Conservation (phyloP, 768 basidiomycete genomes). For the Lepiota subincarnata region DNA sequence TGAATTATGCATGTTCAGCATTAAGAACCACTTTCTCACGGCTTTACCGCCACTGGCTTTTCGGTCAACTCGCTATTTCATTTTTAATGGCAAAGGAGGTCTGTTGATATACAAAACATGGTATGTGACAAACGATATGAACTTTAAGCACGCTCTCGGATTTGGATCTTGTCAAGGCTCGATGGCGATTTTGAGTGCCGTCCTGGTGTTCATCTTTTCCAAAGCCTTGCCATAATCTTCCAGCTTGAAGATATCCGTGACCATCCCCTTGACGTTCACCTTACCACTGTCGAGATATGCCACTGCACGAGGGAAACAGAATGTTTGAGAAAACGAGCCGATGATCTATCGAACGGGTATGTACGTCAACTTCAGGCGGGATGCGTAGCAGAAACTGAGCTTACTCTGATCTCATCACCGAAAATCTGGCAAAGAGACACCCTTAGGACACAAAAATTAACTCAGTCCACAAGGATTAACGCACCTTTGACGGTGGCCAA, state of each 20-base stretch:
- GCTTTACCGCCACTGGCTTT: too few species aligned
- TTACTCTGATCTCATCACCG: constrained; percentile 50
- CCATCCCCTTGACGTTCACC: constrained; percentile 75
- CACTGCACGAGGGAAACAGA: constrained; percentile 88
- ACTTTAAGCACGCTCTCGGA: background rate
- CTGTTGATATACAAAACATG: too few species aligned
- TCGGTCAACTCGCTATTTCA: too few species aligned
- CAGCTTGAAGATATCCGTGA: constrained; percentile 59
- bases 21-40: too few species aligned
- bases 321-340: constrained; percentile 86
- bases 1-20: too few species aligned
- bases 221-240: constrained; percentile 68
- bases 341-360: constrained; percentile 54
- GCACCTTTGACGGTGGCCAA: constrained; percentile 85
- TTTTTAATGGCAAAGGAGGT: too few species aligned
- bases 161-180: constrained; percentile 37
- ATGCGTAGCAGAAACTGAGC: background rate
- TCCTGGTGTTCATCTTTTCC: constrained; percentile 67
- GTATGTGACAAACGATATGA: too few species aligned
- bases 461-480: constrained; percentile 28
- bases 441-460: background rate
- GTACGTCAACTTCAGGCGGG: background rate
- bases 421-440: constrained; percentile 48
- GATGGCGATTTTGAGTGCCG: constrained; percentile 58
- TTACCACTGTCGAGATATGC: constrained; percentile 87